Evolutionary conservation across 164 flowering plant species (phyloP).

Genomic region (Magnolia sinica): DNA sequence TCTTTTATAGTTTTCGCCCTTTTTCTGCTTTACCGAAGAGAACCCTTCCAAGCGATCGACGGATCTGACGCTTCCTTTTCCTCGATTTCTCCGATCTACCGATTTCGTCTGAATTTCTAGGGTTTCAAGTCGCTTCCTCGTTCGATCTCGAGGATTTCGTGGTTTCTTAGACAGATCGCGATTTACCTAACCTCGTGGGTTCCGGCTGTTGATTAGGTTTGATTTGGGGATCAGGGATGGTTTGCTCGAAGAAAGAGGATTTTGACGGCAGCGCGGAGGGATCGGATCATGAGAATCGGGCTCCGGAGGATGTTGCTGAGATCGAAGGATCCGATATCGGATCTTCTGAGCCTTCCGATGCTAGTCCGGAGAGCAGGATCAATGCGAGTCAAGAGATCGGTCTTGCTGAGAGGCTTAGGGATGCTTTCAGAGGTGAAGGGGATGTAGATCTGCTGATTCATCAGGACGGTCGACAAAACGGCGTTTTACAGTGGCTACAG

Average conservation of each 20-base stretch:
- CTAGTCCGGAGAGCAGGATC: slow-evolving; percentile 1
- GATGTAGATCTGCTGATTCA: slow-evolving; percentile 65
- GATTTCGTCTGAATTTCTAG: background rate
- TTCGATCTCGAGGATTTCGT: background rate
- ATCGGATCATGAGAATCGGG: slow-evolving; percentile 21
- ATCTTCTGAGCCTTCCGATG: slow-evolving; percentile 16
- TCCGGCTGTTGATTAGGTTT: background rate
- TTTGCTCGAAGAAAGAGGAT: slow-evolving; percentile 28
- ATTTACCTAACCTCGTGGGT: background rate
- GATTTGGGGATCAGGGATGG: slow-evolving; percentile 23
- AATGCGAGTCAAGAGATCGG: slow-evolving; percentile 21
- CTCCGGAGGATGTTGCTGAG: slow-evolving; percentile 16
- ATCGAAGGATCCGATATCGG: slow-evolving; percentile 17
- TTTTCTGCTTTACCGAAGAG: background rate
- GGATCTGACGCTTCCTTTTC: background rate
- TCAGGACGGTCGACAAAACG: slow-evolving; percentile 35
- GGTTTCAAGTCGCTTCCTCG: background rate
- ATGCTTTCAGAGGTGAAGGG: slow-evolving; percentile 37
- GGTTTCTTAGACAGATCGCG: background rate
- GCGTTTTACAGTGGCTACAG: slow-evolving; percentile 68
- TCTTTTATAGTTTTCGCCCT: background rate
- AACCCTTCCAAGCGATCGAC: background rate
- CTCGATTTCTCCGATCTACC: background rate
- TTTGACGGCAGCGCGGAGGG: slow-evolving; percentile 13
- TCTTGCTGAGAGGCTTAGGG: slow-evolving; percentile 49